phyloP scores from a whole-genome alignment of 78 protist species.

The Dictyostelium capitatum region DNA sequence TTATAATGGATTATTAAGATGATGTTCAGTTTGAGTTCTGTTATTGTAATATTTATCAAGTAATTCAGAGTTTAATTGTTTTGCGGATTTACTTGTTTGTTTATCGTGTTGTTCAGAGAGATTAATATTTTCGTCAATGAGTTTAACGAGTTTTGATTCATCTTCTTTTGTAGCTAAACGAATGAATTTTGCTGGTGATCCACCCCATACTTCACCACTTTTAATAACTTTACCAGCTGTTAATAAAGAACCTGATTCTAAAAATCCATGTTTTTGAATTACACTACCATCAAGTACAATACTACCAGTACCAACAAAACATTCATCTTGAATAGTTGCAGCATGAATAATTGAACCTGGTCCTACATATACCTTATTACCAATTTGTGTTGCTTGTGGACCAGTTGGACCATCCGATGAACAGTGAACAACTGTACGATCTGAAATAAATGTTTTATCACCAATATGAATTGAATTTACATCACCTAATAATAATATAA shows the following conservation, averaged over 20 bases:
- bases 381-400: constrained; percentile 45
- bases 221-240: constrained; percentile 64
- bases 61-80: constrained; percentile 21
- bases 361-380: constrained; percentile 62
- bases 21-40: background rate
- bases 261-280: constrained; percentile 33
- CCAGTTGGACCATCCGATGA: constrained; percentile 51
- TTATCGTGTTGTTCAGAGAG: constrained; percentile 58
- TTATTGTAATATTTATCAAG: background rate
- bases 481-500: constrained; percentile 24
- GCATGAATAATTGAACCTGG: constrained; percentile 75
- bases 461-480: constrained; percentile 60
- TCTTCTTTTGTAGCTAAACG: constrained; percentile 48
- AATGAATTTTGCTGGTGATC: constrained; percentile 52
- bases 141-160: background rate
- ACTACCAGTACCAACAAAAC: constrained; percentile 69
- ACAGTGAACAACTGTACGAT: constrained; percentile 66
- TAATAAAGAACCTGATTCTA: constrained; percentile 64
- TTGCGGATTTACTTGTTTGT: constrained; percentile 51
- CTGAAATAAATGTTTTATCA: constrained; percentile 42
- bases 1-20: background rate
- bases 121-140: constrained; percentile 13
- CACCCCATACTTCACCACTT: constrained; percentile 64
- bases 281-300: constrained; percentile 57
- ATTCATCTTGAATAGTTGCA: constrained; percentile 35